Percentiles rank a stretch among this genome's conserved stretches.
Conservation (phyloP, 805 yeast genomes). For the Candida nemodendra region DNA sequence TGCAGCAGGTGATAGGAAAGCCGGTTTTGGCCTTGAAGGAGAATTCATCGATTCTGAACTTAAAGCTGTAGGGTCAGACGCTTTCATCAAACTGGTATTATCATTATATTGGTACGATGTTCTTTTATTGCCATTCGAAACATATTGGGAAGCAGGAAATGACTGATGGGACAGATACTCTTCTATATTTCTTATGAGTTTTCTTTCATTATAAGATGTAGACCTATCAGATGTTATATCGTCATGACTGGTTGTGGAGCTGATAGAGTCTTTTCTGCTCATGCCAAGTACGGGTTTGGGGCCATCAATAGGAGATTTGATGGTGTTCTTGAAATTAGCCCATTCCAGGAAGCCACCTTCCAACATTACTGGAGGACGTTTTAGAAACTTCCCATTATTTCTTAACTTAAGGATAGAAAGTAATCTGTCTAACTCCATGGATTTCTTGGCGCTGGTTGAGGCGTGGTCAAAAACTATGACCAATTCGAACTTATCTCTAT, state of each 20-base stretch:
- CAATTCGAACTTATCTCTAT: constrained; percentile 55
- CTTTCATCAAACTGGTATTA: constrained; percentile 1
- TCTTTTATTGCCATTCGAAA: constrained; percentile 6
- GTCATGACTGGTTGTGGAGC: constrained; percentile 13
- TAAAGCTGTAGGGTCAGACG: constrained; percentile 1
- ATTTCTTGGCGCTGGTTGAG: constrained; percentile 25
- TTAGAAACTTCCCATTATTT: constrained; percentile 36
- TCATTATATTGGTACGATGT: constrained; percentile 8
- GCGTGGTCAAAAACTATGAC: constrained; percentile 63
- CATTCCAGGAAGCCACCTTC: constrained; percentile 68
- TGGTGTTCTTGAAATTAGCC: constrained; percentile 30
- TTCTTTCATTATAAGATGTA: constrained; percentile 16
- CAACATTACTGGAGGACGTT: constrained; percentile 44
- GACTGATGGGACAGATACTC: constrained; percentile 20
- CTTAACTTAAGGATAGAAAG: constrained; percentile 36
- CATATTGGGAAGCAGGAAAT: constrained; percentile 16
- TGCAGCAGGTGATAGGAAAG: constrained; percentile 15
- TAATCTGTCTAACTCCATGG: constrained; percentile 31
- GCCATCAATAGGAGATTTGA: constrained; percentile 21
- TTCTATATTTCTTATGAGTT: constrained; percentile 21
- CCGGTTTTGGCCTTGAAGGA: constrained; percentile 23
- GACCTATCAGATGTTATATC: constrained; percentile 12
- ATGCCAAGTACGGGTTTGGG: constrained; percentile 20
- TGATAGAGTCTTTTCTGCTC: constrained; percentile 12
- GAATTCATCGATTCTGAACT: constrained; percentile 8